These are phyloP conservation scores for Carallia pectinifolia DNA, from an alignment of 345 rosid species.

Conservation along the genomic window DNA sequence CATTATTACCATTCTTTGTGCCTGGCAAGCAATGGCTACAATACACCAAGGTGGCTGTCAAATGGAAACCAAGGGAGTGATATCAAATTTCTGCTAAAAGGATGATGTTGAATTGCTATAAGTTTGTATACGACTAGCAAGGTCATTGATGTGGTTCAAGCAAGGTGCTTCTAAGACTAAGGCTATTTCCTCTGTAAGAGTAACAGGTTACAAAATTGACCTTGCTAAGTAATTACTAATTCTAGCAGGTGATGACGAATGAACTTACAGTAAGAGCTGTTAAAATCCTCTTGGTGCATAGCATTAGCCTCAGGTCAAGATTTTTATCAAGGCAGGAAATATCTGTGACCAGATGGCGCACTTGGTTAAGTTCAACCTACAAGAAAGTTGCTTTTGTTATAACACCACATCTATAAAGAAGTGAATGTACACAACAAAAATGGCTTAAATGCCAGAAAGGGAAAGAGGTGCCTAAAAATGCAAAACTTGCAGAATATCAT, in stretches of 20 bases:
- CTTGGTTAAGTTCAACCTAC: slow-evolving; percentile 45
- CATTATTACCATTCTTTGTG: too few species aligned
- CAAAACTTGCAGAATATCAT: background rate
- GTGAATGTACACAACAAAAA: background rate
- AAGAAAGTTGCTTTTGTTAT: slow-evolving; percentile 11
- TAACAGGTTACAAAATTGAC: too few species aligned
- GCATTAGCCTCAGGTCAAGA: slow-evolving; percentile 67
- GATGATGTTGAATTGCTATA: too few species aligned
- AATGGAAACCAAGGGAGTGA: too few species aligned
- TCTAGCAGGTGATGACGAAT: background rate
- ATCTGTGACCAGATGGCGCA: slow-evolving; percentile 55
- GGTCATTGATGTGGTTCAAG: too few species aligned
- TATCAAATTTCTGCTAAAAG: too few species aligned
- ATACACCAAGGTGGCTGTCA: too few species aligned
- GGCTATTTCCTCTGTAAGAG: too few species aligned
- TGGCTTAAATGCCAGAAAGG: background rate
- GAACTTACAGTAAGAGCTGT: slow-evolving; percentile 42
- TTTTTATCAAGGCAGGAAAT: slow-evolving; percentile 56
- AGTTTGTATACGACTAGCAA: too few species aligned
- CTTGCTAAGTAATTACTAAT: too few species aligned
- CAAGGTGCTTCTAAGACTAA: too few species aligned
- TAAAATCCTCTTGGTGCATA: slow-evolving; percentile 43
- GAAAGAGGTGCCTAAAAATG: background rate
- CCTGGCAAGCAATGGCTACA: too few species aligned
- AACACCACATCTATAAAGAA: background rate